phyloP scores from a whole-genome alignment of 2,329 filamentous ascomycete genomes.

The Corynespora cassiicola region DNA sequence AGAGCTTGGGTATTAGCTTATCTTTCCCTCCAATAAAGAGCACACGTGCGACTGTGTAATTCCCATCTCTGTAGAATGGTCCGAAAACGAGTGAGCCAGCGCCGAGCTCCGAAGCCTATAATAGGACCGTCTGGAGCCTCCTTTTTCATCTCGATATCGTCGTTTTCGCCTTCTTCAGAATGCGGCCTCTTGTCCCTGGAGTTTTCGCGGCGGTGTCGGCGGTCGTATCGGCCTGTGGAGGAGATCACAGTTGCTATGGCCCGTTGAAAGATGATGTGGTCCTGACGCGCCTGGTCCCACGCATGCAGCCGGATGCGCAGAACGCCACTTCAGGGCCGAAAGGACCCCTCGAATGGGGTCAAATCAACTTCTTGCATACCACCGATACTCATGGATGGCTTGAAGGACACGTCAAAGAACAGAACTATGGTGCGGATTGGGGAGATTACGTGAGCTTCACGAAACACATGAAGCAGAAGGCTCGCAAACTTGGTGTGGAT shows the following conservation, averaged over 20 bases:
- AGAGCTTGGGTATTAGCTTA: constrained; percentile 27
- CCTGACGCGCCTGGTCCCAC: constrained; percentile 48
- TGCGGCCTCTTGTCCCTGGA: neutral
- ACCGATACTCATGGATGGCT: constrained; percentile 69
- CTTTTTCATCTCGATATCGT: neutral
- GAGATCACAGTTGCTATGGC: constrained; percentile 45
- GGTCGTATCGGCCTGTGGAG: constrained; percentile 42
- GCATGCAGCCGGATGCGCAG: constrained; percentile 54
- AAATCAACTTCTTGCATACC: constrained; percentile 71
- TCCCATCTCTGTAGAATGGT: constrained; percentile 1
- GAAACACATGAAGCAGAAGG: constrained; percentile 65
- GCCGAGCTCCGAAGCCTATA: constrained; percentile 10
- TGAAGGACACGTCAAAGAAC: constrained; percentile 66
- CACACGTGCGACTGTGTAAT: constrained; percentile 18
- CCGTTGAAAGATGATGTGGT: constrained; percentile 47
- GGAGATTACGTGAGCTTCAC: constrained; percentile 69
- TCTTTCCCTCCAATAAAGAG: constrained; percentile 18
- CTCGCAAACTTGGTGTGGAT: constrained; percentile 63
- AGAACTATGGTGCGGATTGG: constrained; percentile 71
- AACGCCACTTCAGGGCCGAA: constrained; percentile 46
- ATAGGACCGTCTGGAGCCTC: constrained; percentile 1
- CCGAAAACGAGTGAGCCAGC: too few species aligned
- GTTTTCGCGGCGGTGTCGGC: too few species aligned
- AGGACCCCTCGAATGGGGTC: constrained; percentile 64
- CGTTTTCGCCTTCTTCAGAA: constrained; percentile 1